Conservation (phyloP, 176 grass and related monocot species). For the Triticum urartu region DNA sequence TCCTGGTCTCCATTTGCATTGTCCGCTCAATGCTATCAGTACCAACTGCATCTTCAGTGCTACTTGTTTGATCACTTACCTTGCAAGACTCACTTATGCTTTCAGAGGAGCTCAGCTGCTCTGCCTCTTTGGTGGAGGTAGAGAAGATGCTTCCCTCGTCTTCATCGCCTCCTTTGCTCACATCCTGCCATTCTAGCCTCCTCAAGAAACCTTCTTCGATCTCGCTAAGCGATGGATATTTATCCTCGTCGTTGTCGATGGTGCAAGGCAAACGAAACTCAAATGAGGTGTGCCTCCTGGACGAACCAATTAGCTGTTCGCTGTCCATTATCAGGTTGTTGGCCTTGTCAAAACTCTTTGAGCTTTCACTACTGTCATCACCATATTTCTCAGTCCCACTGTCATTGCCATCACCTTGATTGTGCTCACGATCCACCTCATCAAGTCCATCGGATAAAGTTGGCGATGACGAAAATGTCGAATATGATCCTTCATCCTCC, state of each 20-base stretch:
- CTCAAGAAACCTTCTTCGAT: slow-evolving; percentile 79
- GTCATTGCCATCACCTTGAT: slow-evolving; percentile 34
- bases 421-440: slow-evolving; percentile 34
- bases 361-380: slow-evolving; percentile 14
- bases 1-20: not conserved
- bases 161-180: slow-evolving; percentile 1
- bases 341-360: slow-evolving; percentile 19
- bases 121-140: not conserved
- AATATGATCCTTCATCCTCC: slow-evolving; percentile 55
- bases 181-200: slow-evolving; percentile 51
- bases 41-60: not conserved
- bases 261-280: slow-evolving; percentile 18
- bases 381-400: slow-evolving; percentile 38
- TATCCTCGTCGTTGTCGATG: slow-evolving; percentile 11
- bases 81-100: not conserved
- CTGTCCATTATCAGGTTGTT: not conserved
- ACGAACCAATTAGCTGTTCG: slow-evolving; percentile 32
- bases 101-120: slow-evolving; percentile 3
- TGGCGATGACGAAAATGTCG: slow-evolving; percentile 45
- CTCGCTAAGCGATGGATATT: slow-evolving; percentile 30
- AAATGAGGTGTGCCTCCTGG: slow-evolving; percentile 39
- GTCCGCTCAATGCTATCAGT: not conserved
- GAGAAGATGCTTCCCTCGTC: not conserved
- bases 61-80: not conserved
- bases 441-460: slow-evolving; percentile 42